Base-by-base conservation (phyloP, 140 eudicot genomes). In the Eryngium alpinum region DNA sequence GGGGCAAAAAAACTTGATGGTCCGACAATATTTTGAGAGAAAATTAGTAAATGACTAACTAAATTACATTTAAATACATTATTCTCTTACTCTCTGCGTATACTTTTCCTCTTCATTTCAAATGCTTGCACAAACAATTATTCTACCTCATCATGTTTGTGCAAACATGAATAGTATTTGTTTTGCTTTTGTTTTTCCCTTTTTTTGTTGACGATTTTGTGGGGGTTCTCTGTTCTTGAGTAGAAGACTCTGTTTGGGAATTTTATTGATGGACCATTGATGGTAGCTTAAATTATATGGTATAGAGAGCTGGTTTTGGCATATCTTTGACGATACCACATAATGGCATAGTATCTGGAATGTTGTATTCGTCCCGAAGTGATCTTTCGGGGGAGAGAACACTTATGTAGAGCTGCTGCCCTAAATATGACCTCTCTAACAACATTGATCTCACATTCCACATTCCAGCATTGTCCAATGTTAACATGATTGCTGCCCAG, bases 401-500 rank as follows among this genome's bases (percentile, higher is more conserved):
- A 31, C 90, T 87, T 53, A 87, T 31, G 86, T 87, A 87, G 29
- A 87, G 62, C 56, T 87, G 85, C 19, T 86, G 83, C 24, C 89
- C 89, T 77, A 86, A 73, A 65, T 86, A 86, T 17, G 74, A 10
- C 50, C 87, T 87, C 69, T 87, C 87, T 84, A 74, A 13, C 73
- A 81, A 62, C 32, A 81, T 85, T 10, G 84, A 77, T 79, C 90
- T 84, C 44, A 84, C 60, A 34, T 84, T 87, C 90, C 90, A 87
- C 87, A 87, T 80, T 0, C 89, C 89, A 0, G 89, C 89, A 31
- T 86, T 86, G 83, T 86, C 89, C 16, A 86, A 62, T 1, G 89
- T 86, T 33, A 82, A 34, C 89, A 86, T 84, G 10, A 86, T 27
- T 1, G 87, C 89, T 6, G 90, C 87, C 90, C 90, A 87, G n/a